Percentiles rank a stretch among this genome's conserved stretches.
phyloP scores from a whole-genome alignment of 306 rosid genomes.

The Arachis stenosperma region DNA sequence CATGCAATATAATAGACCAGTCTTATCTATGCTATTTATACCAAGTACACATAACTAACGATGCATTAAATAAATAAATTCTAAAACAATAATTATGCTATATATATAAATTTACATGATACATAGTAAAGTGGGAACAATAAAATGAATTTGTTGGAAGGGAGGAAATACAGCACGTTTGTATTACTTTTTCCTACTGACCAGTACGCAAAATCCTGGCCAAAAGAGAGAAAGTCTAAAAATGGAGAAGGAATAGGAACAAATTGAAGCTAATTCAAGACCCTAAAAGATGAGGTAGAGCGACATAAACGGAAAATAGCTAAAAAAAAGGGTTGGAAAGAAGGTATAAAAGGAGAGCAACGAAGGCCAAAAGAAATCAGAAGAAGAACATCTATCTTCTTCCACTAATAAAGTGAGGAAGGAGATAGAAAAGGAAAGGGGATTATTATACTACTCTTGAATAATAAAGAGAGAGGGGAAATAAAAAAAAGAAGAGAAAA shows the following conservation, averaged over 20 bases:
- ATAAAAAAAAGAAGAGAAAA: constrained; percentile 28
- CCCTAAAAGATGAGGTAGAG: constrained; percentile 37
- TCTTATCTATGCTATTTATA: too few species aligned
- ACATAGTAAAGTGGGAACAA: too few species aligned
- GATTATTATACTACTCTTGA: too few species aligned
- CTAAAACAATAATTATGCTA: too few species aligned
- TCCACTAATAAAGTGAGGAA: constrained; percentile 6
- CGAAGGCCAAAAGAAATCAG: neutral
- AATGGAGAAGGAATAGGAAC: neutral
- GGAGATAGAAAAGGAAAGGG: constrained; percentile 8
- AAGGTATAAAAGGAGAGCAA: constrained; percentile 43
- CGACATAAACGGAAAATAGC: constrained; percentile 40
- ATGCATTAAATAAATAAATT: too few species aligned
- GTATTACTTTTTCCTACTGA: neutral
- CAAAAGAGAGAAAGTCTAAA: neutral
- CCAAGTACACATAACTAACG: too few species aligned
- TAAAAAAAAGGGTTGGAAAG: constrained; percentile 2
- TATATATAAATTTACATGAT: too few species aligned
- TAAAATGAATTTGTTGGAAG: neutral
- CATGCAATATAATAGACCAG: too few species aligned
- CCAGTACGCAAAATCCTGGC: neutral
- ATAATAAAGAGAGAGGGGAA: neutral
- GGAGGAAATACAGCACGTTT: neutral
- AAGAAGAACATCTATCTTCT: constrained; percentile 43
- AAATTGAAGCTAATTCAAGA: neutral